These are phyloP conservation scores for Ascochyta rabiei DNA, from an alignment of 2,329 filamentous ascomycete genomes.

Conservation along the genomic window DNA sequence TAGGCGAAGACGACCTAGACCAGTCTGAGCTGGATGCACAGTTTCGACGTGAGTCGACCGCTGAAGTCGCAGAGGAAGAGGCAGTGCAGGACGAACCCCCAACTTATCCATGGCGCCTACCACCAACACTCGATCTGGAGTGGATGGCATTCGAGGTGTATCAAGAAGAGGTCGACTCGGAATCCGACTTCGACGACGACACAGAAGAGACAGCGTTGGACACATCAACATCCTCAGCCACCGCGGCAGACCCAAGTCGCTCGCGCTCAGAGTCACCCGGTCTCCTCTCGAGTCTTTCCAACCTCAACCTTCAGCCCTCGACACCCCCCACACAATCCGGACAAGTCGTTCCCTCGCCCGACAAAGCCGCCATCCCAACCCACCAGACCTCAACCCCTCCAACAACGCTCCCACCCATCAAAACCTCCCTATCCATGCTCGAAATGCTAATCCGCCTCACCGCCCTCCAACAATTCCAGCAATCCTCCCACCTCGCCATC, in stretches of 20 bases:
- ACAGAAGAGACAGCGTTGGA: constrained; percentile 30
- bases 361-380: constrained; percentile 24
- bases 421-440: constrained; percentile 76
- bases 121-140: constrained; percentile 79
- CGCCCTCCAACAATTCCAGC: constrained; percentile 89
- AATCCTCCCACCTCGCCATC: constrained; percentile 85
- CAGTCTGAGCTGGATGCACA: constrained; percentile 56
- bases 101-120: constrained; percentile 64
- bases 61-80: constrained; percentile 17
- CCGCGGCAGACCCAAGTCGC: constrained; percentile 18
- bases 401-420: constrained; percentile 57
- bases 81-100: constrained; percentile 22
- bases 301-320: constrained; percentile 51
- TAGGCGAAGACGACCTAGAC: constrained; percentile 43
- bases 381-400: constrained; percentile 18
- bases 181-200: constrained; percentile 57
- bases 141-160: constrained; percentile 93
- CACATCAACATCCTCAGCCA: constrained; percentile 22
- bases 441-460: constrained; percentile 87
- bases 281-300: constrained; percentile 52
- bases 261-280: constrained; percentile 49
- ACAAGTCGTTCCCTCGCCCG: constrained; percentile 30
- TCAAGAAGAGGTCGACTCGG: constrained; percentile 65
- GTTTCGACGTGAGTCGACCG: constrained; percentile 51
- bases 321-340: constrained; percentile 25